Percentiles rank a stretch among this genome's conserved stretches.
These are phyloP conservation scores for Pythium dissotocum DNA, from an alignment of 352 stramenopile genomes.

Conservation along the genomic window DNA sequence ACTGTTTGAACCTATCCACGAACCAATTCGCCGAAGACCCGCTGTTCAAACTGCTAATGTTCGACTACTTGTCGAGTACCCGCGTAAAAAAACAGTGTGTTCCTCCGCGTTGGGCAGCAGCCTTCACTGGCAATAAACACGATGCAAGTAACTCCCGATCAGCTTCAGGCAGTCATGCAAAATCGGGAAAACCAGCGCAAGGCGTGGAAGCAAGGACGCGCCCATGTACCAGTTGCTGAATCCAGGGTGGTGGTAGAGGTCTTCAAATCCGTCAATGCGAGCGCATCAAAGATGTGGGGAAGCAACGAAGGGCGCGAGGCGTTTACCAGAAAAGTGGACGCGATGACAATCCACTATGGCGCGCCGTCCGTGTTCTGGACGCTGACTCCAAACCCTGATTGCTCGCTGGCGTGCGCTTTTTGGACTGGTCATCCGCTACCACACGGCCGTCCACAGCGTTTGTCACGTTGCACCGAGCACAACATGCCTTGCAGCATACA, in stretches of 20 bases:
- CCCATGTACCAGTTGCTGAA: neutral
- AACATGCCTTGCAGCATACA: constrained; percentile 18
- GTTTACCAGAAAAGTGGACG: constrained; percentile 22
- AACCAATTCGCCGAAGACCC: constrained; percentile 29
- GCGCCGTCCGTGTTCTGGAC: constrained; percentile 36
- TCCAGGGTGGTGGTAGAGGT: neutral
- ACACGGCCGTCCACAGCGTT: neutral
- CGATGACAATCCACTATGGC: constrained; percentile 23
- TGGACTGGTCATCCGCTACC: constrained; percentile 24
- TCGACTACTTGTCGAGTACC: constrained; percentile 23
- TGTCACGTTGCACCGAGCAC: constrained; percentile 1
- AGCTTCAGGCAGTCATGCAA: constrained; percentile 15
- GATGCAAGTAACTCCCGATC: constrained; percentile 16
- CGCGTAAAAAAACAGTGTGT: constrained; percentile 26
- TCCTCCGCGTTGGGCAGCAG: constrained; percentile 24
- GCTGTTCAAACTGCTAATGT: constrained; percentile 33
- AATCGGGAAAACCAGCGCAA: constrained; percentile 13
- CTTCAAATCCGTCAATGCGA: constrained; percentile 17
- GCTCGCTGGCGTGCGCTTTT: constrained; percentile 25
- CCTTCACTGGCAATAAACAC: constrained; percentile 10
- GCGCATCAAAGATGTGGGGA: constrained; percentile 30
- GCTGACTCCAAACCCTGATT: constrained; percentile 34
- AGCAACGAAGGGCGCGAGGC: constrained; percentile 29
- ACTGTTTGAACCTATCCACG: constrained; percentile 31
- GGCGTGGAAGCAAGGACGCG: constrained; percentile 11